phyloP scores from a whole-genome alignment of 345 rosid species.

The Carallia pectinifolia region DNA sequence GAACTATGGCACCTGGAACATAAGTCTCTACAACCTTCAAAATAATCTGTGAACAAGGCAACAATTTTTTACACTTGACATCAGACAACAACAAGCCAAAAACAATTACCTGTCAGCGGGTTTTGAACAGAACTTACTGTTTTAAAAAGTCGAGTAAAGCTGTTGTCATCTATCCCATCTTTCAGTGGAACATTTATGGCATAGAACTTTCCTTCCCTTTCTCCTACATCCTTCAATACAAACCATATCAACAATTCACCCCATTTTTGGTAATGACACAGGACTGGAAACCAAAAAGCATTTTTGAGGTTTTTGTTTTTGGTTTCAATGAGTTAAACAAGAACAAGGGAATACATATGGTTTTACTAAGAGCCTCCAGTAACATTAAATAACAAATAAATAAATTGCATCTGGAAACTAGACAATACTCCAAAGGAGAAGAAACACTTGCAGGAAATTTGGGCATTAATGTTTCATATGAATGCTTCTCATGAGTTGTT shows the following conservation, averaged over 20 bases:
- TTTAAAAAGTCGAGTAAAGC: slow-evolving; percentile 93
- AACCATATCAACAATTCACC: slow-evolving; percentile 21
- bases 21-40: slow-evolving; percentile 89
- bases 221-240: slow-evolving; percentile 85
- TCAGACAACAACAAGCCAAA: slow-evolving; percentile 8
- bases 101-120: background rate
- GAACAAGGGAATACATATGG: too few species aligned
- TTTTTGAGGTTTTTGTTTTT: background rate
- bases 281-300: slow-evolving; percentile 10
- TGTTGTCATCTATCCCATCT: slow-evolving; percentile 94
- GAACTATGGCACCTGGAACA: slow-evolving; percentile 90
- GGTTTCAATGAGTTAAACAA: too few species aligned
- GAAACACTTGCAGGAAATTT: too few species aligned
- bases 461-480: too few species aligned
- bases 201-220: slow-evolving; percentile 90
- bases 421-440: too few species aligned
- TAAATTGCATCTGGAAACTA: too few species aligned
- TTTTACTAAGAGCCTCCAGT: too few species aligned
- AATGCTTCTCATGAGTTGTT: too few species aligned
- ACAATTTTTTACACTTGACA: slow-evolving; percentile 10
- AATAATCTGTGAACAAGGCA: slow-evolving; percentile 51
- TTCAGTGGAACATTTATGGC: slow-evolving; percentile 95
- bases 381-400: too few species aligned
- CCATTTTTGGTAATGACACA: slow-evolving; percentile 16
- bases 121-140: slow-evolving; percentile 51